Base-by-base conservation (phyloP, 83 land plant genomes). In the Larix sibirica region DNA sequence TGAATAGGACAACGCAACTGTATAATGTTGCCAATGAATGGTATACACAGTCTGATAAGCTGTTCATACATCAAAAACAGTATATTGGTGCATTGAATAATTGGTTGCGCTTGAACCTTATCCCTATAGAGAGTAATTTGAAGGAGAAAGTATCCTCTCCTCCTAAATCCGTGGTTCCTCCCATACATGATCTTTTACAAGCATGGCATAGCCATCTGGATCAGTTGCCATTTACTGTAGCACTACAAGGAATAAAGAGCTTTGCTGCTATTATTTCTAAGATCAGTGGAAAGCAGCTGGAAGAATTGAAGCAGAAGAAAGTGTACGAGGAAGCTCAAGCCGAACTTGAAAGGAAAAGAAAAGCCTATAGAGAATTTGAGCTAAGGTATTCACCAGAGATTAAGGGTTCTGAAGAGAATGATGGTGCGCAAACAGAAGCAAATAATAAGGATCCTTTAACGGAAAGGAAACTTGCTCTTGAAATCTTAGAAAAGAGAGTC, bases 41-140 rank as follows among this genome's bases (percentile, higher is more conserved):
- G 92, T 83, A 81, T 59, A 58, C 80, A 42, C 81, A 87, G 31
- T 90, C 92, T 28, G 80, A 76, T n/a, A 89, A 90, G 80, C 88
- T 92, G 10, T 82, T 94, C 79, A 62, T 24, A 5, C 69, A 90
- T 47, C 97, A 97, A 84, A 91, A 90, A 65, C 92, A 87, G 54
- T 97, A 95, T 85, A 80, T 97, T 73, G 80, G 74, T 60, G 83
- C 87, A 56, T 88, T 97, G 18, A 88, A 87, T 58, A 88, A 81
- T 54, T 97, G 98, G 99, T 62, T 94, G 77, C 90, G 90, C 74
- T 65, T 88, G n/a, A 95, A 94, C 80, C 86, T 94, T 66, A 82
- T 97, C 77, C 98, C 95, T 20, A 92, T 91, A 23, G 97, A 90
- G 38, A 86, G 89, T 74, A 95, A 90, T 83, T 70, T 89, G 24